Evolutionary conservation across 768 basidiomycete species (phyloP), one percentile per base, ranked within the genome.

Genomic region (Pulveroboletus sp.): DNA sequence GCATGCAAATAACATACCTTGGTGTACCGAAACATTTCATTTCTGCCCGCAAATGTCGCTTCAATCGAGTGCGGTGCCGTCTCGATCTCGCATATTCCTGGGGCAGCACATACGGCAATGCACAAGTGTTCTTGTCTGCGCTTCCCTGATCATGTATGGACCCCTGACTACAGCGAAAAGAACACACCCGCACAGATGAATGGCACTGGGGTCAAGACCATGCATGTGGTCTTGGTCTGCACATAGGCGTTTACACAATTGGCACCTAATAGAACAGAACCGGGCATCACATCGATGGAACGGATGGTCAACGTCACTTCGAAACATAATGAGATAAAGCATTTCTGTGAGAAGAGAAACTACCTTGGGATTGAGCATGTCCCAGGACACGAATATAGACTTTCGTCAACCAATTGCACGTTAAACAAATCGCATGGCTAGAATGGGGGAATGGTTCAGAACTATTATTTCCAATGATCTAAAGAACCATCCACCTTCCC

Each of bases 21-120:
- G 0, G 0, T 85, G 43, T 80, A 85, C 56, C 79, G 75, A 55
- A 83, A 85, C 1, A 75, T 80, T 50, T 81, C 79, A 42, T 83
- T 77, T 49, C 62, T 69, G 1, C 82, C 84, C 0, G 74, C 76
- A 54, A 84, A 85, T 0, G 80, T 82, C 6, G 81, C 79, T 56
- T 82, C 77, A 27, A 85, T 74, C 0, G 81, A 77, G 43, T 78
- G 75, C 0, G 83, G 82, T 0, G 74, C 68, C 0, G 76, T 80
- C 43, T 82, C 75, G 14, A 84, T 82, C 38, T 81, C 71, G 46
- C 82, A 84, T 17, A 76, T 77, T 3, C 83, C 82, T 0, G 59
- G 55, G 0, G 72, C 66, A 14, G 64, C 52, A 49, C 82, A 84
- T 4, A 66, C 31, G 0, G 68, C 60, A 14, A 56, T 40, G 51